Conservation (phyloP, 2,329 filamentous ascomycete genomes). For the Trichoderma aggressivum region DNA sequence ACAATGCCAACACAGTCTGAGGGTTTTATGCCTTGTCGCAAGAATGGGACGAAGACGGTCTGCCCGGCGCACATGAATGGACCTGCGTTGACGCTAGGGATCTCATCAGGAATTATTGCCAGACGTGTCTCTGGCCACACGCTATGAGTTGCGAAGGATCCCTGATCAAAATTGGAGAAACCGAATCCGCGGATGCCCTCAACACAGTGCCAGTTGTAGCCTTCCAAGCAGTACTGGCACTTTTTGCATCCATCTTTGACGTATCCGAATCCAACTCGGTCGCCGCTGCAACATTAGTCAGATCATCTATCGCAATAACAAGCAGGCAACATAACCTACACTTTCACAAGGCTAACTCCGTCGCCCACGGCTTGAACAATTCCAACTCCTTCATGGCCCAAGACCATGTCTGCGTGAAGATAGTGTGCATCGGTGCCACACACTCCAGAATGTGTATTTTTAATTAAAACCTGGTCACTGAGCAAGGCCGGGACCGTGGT, state of each 20-base stretch:
- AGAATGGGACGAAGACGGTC: not conserved
- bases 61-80: not conserved
- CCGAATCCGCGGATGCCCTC: not conserved
- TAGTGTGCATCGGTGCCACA: not conserved
- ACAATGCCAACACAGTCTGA: not conserved
- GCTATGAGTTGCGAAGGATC: not conserved
- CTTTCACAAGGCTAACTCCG: not conserved
- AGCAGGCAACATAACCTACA: not conserved
- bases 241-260: not conserved
- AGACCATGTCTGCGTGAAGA: not conserved
- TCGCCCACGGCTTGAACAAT: not conserved
- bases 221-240: not conserved
- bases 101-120: not conserved
- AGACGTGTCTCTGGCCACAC: constrained; percentile 1
- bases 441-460: not conserved
- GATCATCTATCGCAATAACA: not conserved
- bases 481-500: not conserved
- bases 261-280: not conserved
- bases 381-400: not conserved
- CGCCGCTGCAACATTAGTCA: not conserved
- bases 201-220: not conserved
- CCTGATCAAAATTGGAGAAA: not conserved
- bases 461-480: not conserved
- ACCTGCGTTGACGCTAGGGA: not conserved
- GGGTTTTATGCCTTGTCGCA: not conserved